Conservation (phyloP, 352 stramenopile species). For the Paralagenidium karlingii region DNA sequence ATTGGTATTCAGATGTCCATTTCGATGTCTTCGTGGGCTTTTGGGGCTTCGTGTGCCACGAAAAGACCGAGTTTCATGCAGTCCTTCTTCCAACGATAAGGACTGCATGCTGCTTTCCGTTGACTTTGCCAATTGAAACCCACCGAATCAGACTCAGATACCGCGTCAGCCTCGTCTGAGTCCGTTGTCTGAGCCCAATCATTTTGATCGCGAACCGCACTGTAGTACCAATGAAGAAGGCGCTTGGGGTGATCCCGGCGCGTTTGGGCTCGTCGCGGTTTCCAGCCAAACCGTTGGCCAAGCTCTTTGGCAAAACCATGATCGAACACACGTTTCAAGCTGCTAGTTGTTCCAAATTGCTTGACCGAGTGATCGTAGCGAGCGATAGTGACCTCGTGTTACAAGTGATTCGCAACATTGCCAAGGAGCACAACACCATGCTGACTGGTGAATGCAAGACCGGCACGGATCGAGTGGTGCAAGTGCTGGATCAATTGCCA, state of each 20-base stretch:
- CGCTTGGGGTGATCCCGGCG: slow-evolving; percentile 67
- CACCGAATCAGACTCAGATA: too few species aligned
- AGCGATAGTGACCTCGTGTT: slow-evolving; percentile 59
- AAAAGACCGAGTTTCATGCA: too few species aligned
- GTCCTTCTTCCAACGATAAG: too few species aligned
- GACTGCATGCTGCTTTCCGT: too few species aligned
- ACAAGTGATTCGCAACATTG: slow-evolving; percentile 23
- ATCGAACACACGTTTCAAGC: slow-evolving; percentile 75
- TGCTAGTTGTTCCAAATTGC: slow-evolving; percentile 22
- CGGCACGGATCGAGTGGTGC: slow-evolving; percentile 64
- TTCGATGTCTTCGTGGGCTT: too few species aligned
- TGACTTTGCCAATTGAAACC: too few species aligned
- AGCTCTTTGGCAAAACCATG: slow-evolving; percentile 74
- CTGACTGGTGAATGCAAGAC: slow-evolving; percentile 56
- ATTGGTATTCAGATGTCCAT: too few species aligned
- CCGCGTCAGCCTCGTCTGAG: too few species aligned
- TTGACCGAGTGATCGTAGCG: slow-evolving; percentile 64
- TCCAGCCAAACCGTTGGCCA: slow-evolving; percentile 55
- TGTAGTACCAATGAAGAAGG: slow-evolving; percentile 53
- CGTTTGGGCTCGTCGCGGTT: slow-evolving; percentile 63
- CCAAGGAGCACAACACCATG: slow-evolving; percentile 30
- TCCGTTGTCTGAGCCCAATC: too few species aligned
- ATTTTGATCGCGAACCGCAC: too few species aligned
- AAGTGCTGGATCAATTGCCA: slow-evolving; percentile 32
- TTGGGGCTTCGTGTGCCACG: too few species aligned